Evolutionary conservation across 805 yeast genomes (phyloP).

Genomic region (Metschnikowia orientalis): DNA sequence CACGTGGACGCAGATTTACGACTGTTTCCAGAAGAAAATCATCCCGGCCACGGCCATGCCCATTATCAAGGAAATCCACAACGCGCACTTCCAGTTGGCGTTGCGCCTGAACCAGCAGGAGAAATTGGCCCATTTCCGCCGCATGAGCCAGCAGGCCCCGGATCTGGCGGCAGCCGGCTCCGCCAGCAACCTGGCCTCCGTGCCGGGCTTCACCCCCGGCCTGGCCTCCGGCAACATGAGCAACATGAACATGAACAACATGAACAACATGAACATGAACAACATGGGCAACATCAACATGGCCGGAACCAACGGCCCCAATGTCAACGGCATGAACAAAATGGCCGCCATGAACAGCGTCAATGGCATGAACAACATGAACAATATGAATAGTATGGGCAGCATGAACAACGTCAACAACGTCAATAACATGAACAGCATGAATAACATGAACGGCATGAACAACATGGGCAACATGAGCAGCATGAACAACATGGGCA

Average conservation of each 20-base stretch:
- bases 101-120: conserved; percentile 47
- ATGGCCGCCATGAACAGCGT: conserved; percentile 11
- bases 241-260: conserved; percentile 7
- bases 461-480: conserved; percentile 5
- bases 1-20: conserved; percentile 78
- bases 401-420: conserved; percentile 11
- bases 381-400: conserved; percentile 10
- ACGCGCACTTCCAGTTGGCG: conserved; percentile 58
- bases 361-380: conserved; percentile 12
- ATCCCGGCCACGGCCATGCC: conserved; percentile 57
- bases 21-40: conserved; percentile 53
- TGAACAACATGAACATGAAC: not conserved
- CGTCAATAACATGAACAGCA: conserved; percentile 11
- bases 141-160: conserved; percentile 8
- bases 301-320: conserved; percentile 5
- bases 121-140: conserved; percentile 21
- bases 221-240: no score
- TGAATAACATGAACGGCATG: conserved; percentile 10
- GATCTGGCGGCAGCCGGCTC: conserved; percentile 1
- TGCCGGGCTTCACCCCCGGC: no score
- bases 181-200: not conserved
- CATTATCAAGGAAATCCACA: conserved; percentile 61
- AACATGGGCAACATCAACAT: conserved; percentile 1
- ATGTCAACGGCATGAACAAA: conserved; percentile 6
- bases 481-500: not conserved